phyloP scores from a whole-genome alignment of 495 filamentous ascomycete species.

The Sporormia fimetaria region DNA sequence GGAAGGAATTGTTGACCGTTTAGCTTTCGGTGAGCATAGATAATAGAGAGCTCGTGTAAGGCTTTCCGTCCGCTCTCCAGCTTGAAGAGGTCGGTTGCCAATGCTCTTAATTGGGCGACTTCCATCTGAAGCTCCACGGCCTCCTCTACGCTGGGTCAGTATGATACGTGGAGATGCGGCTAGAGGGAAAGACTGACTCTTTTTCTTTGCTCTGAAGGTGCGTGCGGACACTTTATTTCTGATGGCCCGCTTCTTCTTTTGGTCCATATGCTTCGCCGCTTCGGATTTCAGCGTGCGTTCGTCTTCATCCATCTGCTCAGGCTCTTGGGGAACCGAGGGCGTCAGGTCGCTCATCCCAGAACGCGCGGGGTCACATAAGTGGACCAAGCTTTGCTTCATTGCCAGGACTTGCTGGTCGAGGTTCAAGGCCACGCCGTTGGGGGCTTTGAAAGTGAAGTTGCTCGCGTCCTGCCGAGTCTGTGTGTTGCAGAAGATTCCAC shows the following conservation, averaged over 20 bases:
- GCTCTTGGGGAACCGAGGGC: too few relatives aligned
- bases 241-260: constrained; percentile 86
- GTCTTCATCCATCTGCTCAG: constrained; percentile 98
- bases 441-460: too few relatives aligned
- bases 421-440: too few relatives aligned
- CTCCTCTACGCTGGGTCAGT: constrained; percentile 66
- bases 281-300: constrained; percentile 86
- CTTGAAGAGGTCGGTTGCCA: too few relatives aligned
- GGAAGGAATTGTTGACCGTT: constrained; percentile 71
- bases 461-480: too few relatives aligned
- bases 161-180: constrained; percentile 6
- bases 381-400: too few relatives aligned
- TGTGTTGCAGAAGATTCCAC: too few relatives aligned
- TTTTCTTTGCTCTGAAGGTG: constrained; percentile 88
- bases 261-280: constrained; percentile 92
- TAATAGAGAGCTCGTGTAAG: constrained; percentile 58
- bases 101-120: too few relatives aligned
- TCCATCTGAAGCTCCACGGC: constrained; percentile 85
- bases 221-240: constrained; percentile 97
- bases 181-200: constrained; percentile 53
- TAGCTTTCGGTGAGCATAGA: constrained; percentile 63
- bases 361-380: too few relatives aligned
- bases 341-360: too few relatives aligned
- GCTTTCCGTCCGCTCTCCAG: constrained; percentile 53
- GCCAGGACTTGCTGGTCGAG: too few relatives aligned